phyloP scores from a whole-genome alignment of 2,329 filamentous ascomycete genomes.

The Davidsoniella eucalypti region DNA sequence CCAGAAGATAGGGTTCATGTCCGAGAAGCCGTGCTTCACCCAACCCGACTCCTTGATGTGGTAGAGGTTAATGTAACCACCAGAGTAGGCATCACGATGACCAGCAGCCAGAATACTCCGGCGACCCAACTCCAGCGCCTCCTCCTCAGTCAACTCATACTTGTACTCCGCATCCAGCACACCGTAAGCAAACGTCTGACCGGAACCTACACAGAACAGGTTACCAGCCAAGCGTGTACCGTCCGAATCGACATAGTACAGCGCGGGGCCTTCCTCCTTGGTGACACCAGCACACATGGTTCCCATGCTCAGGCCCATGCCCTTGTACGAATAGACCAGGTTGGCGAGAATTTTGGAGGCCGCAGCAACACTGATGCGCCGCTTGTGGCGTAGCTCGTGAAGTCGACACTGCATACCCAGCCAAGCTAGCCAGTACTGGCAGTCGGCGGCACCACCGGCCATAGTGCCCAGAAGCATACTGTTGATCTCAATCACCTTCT shows the following conservation, averaged over 20 bases:
- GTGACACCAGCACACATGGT: conserved; percentile 99
- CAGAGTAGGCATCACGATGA: conserved; percentile 95
- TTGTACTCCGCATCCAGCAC: conserved; percentile 90
- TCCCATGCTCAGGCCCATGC: conserved; percentile 96
- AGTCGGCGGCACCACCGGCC: conserved; percentile 96
- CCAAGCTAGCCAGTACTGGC: conserved; percentile 99
- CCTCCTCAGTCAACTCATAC: conserved; percentile 74
- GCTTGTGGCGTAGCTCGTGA: conserved; percentile 98
- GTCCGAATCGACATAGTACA: conserved; percentile 98
- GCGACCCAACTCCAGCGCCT: conserved; percentile 77
- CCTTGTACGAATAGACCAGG: conserved; percentile 96
- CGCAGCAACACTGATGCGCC: conserved; percentile 91
- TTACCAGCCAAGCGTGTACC: conserved; percentile 85
- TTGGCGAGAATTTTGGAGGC: conserved; percentile 98
- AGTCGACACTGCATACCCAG: conserved; percentile 98
- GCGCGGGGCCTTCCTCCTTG: conserved; percentile 82
- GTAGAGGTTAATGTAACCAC: conserved; percentile 96
- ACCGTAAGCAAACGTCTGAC: conserved; percentile 97
- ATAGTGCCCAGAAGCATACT: conserved; percentile 86
- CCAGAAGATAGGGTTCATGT: conserved; percentile 99
- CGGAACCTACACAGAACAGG: conserved; percentile 94
- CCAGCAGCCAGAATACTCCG: conserved; percentile 91
- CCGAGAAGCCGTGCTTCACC: conserved; percentile 96
- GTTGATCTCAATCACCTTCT: conserved; percentile 99
- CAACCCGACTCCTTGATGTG: conserved; percentile 98